Percentiles rank a stretch among this genome's conserved stretches.
phyloP scores from a whole-genome alignment of 148 eudicot species.

The Vaccinium macrocarpon region DNA sequence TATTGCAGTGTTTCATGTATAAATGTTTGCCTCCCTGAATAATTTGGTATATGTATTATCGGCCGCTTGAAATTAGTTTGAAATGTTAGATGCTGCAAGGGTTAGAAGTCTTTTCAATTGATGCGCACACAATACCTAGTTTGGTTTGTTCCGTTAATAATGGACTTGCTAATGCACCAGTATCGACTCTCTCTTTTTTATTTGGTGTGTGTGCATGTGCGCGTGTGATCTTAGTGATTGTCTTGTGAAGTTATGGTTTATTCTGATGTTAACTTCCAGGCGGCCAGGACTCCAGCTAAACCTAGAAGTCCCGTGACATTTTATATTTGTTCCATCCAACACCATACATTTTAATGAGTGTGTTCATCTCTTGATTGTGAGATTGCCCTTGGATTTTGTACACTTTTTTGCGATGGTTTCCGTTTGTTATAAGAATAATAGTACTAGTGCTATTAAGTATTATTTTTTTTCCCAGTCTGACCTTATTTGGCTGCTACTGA shows the following conservation, averaged over 20 bases:
- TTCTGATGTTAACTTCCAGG: not conserved
- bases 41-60: not conserved
- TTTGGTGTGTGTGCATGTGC: too few species aligned
- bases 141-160: not conserved
- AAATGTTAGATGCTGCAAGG: not conserved
- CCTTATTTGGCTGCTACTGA: conserved; percentile 1
- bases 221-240: not conserved
- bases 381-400: not conserved
- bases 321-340: not conserved
- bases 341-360: not conserved
- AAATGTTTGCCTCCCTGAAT: not conserved
- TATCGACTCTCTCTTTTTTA: not conserved
- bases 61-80: not conserved
- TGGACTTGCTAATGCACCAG: too few species aligned
- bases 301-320: not conserved
- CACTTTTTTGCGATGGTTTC: not conserved
- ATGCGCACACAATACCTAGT: not conserved
- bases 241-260: not conserved
- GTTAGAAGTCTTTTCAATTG: not conserved
- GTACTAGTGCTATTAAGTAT: not conserved
- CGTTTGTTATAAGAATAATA: not conserved
- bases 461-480: not conserved
- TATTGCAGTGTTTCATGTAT: not conserved
- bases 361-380: conserved; percentile 3
- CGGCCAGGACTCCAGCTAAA: too few species aligned